A percentile compares a stretch with the other conserved stretches of the same genome.
These are phyloP conservation scores for Saccharomycopsis fermentans DNA, from an alignment of 805 yeast species.

Conservation along the genomic window DNA sequence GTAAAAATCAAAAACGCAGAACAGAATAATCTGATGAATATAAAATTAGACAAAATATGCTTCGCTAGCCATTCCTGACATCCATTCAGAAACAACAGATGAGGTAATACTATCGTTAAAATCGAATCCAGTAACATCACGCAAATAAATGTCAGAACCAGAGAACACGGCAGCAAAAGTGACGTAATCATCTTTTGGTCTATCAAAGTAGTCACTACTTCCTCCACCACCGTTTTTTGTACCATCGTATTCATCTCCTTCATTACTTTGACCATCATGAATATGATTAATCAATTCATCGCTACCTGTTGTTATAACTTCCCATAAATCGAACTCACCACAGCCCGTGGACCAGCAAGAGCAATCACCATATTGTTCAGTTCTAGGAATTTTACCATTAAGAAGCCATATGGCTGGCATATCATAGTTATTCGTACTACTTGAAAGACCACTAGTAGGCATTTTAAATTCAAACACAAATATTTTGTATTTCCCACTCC, in stretches of 20 bases:
- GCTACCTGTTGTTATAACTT: conserved; percentile 57
- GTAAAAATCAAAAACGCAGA: too few relatives aligned
- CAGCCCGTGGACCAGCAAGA: conserved; percentile 97
- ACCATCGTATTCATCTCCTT: conserved; percentile 67
- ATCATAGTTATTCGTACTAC: conserved; percentile 51
- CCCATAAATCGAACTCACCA: conserved; percentile 96
- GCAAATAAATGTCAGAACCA: conserved; percentile 44
- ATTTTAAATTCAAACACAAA: conserved; percentile 88
- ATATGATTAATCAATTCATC: conserved; percentile 58
- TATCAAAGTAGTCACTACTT: conserved; percentile 71
- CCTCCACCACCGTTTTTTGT: conserved; percentile 41
- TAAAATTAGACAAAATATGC: not conserved
- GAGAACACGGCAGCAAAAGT: conserved; percentile 87
- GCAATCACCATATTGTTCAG: conserved; percentile 89
- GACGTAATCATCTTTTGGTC: conserved; percentile 71
- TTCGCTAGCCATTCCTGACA: conserved; percentile 3
- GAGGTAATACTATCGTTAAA: conserved; percentile 46
- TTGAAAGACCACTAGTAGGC: conserved; percentile 50
- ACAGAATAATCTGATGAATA: too few relatives aligned
- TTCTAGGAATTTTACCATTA: conserved; percentile 94
- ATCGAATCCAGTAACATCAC: conserved; percentile 40
- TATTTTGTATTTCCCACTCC: conserved; percentile 72
- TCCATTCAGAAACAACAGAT: conserved; percentile 51
- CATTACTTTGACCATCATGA: conserved; percentile 71
- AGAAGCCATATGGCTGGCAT: conserved; percentile 98